Percentiles rank a stretch among this genome's conserved stretches.
These are phyloP conservation scores for Friedmanniomyces endolithicus DNA, from an alignment of 495 filamentous ascomycete species.

Conservation along the genomic window DNA sequence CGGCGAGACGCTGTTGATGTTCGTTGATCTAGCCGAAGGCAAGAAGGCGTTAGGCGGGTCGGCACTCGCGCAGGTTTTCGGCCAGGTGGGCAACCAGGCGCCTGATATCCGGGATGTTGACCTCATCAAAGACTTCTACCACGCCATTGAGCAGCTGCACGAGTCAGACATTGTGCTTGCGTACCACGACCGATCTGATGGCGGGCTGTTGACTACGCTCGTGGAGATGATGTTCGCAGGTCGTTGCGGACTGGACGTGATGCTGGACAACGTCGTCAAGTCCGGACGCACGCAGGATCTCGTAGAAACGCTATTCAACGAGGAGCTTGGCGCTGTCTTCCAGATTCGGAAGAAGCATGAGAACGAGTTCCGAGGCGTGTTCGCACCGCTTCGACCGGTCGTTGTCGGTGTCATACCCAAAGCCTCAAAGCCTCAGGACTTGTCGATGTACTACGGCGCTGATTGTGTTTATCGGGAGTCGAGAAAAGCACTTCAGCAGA, in stretches of 20 bases:
- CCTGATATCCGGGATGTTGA: slow-evolving; percentile 77
- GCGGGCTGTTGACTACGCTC: slow-evolving; percentile 82
- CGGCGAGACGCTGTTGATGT: slow-evolving; percentile 78
- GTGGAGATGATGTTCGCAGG: slow-evolving; percentile 98
- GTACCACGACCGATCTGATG: slow-evolving; percentile 90
- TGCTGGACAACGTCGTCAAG: slow-evolving; percentile 58
- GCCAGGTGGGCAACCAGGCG: slow-evolving; percentile 67
- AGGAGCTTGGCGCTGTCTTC: slow-evolving; percentile 95
- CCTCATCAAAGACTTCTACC: slow-evolving; percentile 80
- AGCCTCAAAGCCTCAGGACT: slow-evolving; percentile 55
- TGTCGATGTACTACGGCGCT: slow-evolving; percentile 61
- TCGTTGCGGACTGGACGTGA: slow-evolving; percentile 74
- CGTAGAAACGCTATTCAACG: slow-evolving; percentile 75
- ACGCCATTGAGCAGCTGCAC: slow-evolving; percentile 76
- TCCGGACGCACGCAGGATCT: slow-evolving; percentile 44
- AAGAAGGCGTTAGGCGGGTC: slow-evolving; percentile 77
- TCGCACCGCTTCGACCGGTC: slow-evolving; percentile 39
- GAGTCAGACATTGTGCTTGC: slow-evolving; percentile 79
- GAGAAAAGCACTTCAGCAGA: slow-evolving; percentile 68
- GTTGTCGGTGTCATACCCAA: slow-evolving; percentile 67
- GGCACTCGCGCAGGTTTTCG: slow-evolving; percentile 83
- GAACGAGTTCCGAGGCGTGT: slow-evolving; percentile 73
- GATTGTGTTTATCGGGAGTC: slow-evolving; percentile 53
- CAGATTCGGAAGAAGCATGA: slow-evolving; percentile 79
- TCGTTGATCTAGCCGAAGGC: slow-evolving; percentile 75